These are phyloP conservation scores for Furcasterigmium furcatum DNA, from an alignment of 2,329 filamentous ascomycete species.

Conservation along the genomic window DNA sequence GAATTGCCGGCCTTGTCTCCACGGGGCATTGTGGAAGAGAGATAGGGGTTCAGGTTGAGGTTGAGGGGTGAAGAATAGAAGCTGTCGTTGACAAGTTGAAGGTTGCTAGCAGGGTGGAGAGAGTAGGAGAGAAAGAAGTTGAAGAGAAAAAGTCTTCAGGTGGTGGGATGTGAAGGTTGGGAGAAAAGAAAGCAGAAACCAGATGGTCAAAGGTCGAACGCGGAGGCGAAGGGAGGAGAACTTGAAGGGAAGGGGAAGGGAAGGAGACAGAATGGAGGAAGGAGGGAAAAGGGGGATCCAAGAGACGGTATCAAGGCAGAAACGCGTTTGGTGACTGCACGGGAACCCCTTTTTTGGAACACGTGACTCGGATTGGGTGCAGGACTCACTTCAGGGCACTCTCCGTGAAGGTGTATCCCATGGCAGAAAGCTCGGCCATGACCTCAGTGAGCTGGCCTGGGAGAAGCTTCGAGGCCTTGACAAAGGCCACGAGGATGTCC, in stretches of 20 bases:
- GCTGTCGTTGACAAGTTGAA: background rate
- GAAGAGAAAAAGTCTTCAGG: no score
- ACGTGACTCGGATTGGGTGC: no score
- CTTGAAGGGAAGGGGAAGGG: no score
- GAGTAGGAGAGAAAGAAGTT: no score
- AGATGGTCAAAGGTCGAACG: no score
- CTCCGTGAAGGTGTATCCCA: slow-evolving; percentile 36
- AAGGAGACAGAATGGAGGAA: no score
- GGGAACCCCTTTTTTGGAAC: no score
- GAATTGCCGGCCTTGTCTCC: background rate
- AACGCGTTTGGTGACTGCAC: background rate
- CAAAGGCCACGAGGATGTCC: slow-evolving; percentile 38
- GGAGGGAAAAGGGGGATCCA: no score
- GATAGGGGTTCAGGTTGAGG: slow-evolving; percentile 1
- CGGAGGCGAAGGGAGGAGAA: no score
- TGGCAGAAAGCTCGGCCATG: slow-evolving; percentile 21
- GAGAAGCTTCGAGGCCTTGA: slow-evolving; percentile 30
- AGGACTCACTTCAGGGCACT: slow-evolving; percentile 35
- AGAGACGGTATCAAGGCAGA: background rate
- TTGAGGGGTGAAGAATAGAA: slow-evolving; percentile 9
- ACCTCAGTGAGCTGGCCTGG: slow-evolving; percentile 29
- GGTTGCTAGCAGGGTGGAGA: background rate
- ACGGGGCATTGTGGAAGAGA: slow-evolving; percentile 3
- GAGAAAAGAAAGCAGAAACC: no score
- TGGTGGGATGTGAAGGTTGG: no score